Evolutionary conservation across 805 yeast genomes (phyloP), one percentile per base, ranked within the genome.

Genomic region (Ogataea paradorogensis): DNA sequence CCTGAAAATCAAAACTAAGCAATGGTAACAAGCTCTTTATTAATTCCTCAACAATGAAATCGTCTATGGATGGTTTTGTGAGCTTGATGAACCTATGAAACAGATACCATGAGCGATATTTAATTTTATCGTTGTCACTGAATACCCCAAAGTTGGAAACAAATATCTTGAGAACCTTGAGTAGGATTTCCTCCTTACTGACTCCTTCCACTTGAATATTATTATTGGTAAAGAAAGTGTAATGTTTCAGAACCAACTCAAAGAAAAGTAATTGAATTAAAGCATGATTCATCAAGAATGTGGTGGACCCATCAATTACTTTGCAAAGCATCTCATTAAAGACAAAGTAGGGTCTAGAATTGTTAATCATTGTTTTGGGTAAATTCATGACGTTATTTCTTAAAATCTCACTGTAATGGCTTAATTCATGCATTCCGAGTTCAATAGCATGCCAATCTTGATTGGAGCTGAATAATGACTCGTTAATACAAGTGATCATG

Each of bases 61-160:
- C 73, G 22, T 80, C 73, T 28, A 80, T 63, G 34, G 74, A 66
- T 26, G 89, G 88, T 55, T 80, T 83, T 2, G 91, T 82, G 33
- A 83, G 67, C 57, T 84, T 87, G 45, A 89, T 73, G 54, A 90
- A 85, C 59, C 95, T 76, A 55, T 82, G 82, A 52, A 91, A 87
- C 47, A 90, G 68, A 59, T 87, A 91, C 96, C 98, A 93, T 29
- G 95, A 74, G 59, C 97, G 80, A 40, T 78, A 71, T 53, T 89
- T 80, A 4, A 90, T 96, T 46, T 79, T 83, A 42, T 75, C 83
- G 49, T 74, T 71, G 5, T 72, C 69, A 63, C 83, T 87, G 61
- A 87, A 89, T 46, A 91, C 75, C 11, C 97, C 98, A 51, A 82
- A 73, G 25, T 80, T 80, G 13, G 93, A 79, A 31, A 88, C 78